Base-by-base conservation (phyloP, 192 early-diverging fungal species). In the Backusella liffmaniae region DNA sequence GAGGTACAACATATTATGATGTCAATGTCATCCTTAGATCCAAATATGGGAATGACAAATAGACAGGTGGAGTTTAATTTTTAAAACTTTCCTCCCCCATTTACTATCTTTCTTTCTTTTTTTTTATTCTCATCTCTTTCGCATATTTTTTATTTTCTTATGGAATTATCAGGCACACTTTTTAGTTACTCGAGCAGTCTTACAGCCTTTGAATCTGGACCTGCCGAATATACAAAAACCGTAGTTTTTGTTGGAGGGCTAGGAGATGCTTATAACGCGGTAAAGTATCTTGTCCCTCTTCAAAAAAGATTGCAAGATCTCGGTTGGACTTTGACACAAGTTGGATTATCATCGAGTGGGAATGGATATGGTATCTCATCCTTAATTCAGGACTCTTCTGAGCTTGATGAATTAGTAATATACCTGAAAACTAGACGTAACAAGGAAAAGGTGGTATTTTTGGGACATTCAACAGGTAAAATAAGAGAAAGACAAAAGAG, bases 391-490 rank as follows among this genome's bases (percentile, higher is more conserved):
- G 85, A 84, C 56, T 75, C 72, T 2, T 56, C 67, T 30, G 85
- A 84, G 41, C 62, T 86, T 15, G 82, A 86, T 68, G 49, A 74
- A 2, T 34, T 86, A 12, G 70, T 86, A 32, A 30, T 21, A n/a
- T 81, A 70, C 65, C 26, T 86, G 42, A 46, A 62, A 26, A 46
- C 78, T n/a, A 67, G 76, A 37, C 32, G 78, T 10, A 67, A 72
- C 0, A 86, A 84, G 26, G 66, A 74, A 15, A 67, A 75, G 0
- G 53, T 86, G 16, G 81, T 86, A n/a, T 68, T 86, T 35, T 46
- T 86, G n/a, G 85, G 85, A 9, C 85, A 86, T 65, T 86, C 85
- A 18, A 86, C 85, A 2, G 85, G 85, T 15, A 36, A 59, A 7
- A 26, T 3, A 1, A 26, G 16, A 12, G 21, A 18, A 18, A 18